These are phyloP conservation scores for Pichia inconspicua DNA, from an alignment of 1,139 yeast species.

Conservation along the genomic window DNA sequence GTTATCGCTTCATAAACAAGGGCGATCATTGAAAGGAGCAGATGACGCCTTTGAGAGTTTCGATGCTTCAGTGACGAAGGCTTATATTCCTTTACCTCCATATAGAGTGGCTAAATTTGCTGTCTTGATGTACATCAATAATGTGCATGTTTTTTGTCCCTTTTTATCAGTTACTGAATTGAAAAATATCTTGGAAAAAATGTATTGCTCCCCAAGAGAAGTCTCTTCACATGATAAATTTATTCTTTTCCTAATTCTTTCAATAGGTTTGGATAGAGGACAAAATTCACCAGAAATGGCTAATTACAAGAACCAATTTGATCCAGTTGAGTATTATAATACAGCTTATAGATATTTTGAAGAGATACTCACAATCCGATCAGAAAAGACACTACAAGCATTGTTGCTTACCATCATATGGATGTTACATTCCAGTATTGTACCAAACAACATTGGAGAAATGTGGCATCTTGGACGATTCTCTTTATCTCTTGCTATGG, in stretches of 20 bases:
- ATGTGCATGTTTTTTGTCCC: constrained; percentile 18
- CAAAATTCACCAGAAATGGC: constrained; percentile 5
- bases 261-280: constrained; percentile 15
- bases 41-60: constrained; percentile 13
- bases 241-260: constrained; percentile 18
- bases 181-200: constrained; percentile 6
- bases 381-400: constrained; percentile 20
- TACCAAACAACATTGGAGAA: constrained; percentile 21
- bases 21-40: constrained; percentile 2
- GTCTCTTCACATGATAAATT: constrained; percentile 20
- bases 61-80: constrained; percentile 13
- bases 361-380: constrained; percentile 15
- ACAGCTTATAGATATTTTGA: constrained; percentile 20
- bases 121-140: constrained; percentile 15
- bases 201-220: constrained; percentile 12
- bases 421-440: constrained; percentile 17
- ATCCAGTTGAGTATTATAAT: constrained; percentile 19
- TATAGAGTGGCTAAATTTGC: constrained; percentile 14
- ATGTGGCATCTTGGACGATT: constrained; percentile 21
- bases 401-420: constrained; percentile 17
- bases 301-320: constrained; percentile 15
- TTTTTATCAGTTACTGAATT: constrained; percentile 13
- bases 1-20: constrained; percentile 13
- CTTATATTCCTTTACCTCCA: constrained; percentile 19
- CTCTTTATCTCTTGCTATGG: constrained; percentile 23